A percentile compares a stretch with the other conserved stretches of the same genome.
Conservation (phyloP, 768 basidiomycete species). For the Psilocybe cyanescens region DNA sequence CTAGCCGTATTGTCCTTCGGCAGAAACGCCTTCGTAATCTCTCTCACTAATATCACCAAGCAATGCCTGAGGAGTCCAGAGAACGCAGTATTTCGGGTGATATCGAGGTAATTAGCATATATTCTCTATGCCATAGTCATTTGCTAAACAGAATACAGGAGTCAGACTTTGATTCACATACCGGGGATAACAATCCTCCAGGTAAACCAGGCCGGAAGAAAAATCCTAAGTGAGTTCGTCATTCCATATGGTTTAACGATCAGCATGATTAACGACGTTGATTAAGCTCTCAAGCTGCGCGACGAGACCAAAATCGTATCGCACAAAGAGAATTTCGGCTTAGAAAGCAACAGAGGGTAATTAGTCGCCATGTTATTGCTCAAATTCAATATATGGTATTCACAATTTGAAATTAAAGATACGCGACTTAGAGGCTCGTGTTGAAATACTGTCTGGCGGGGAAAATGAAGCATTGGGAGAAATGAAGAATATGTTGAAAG, state of each 20-base stretch:
- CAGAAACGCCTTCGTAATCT: constrained; percentile 41
- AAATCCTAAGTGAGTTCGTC: constrained; percentile 74
- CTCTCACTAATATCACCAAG: constrained; percentile 44
- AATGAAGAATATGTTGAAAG: constrained; percentile 81
- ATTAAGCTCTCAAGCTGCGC: constrained; percentile 81
- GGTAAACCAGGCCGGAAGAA: constrained; percentile 85
- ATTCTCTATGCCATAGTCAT: constrained; percentile 1
- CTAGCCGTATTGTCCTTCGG: constrained; percentile 18
- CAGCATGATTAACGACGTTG: constrained; percentile 18
- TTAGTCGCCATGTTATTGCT: constrained; percentile 18
- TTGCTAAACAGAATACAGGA: constrained; percentile 41
- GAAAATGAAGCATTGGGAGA: constrained; percentile 88
- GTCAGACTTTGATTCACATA: constrained; percentile 68
- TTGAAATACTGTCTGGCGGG: constrained; percentile 92
- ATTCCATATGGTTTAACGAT: constrained; percentile 3
- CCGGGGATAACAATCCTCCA: constrained; percentile 43
- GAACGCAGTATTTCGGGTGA: constrained; percentile 72
- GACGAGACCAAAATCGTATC: constrained; percentile 89
- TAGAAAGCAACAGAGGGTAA: constrained; percentile 85
- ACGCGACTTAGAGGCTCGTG: constrained; percentile 92
- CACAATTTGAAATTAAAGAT: constrained; percentile 55
- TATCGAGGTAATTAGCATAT: constrained; percentile 46
- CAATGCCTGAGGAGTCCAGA: constrained; percentile 51
- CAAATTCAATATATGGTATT: background rate
- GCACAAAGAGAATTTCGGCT: constrained; percentile 93